phyloP scores from a whole-genome alignment of 2,329 filamentous ascomycete genomes.

The Penicillium rolfsii region DNA sequence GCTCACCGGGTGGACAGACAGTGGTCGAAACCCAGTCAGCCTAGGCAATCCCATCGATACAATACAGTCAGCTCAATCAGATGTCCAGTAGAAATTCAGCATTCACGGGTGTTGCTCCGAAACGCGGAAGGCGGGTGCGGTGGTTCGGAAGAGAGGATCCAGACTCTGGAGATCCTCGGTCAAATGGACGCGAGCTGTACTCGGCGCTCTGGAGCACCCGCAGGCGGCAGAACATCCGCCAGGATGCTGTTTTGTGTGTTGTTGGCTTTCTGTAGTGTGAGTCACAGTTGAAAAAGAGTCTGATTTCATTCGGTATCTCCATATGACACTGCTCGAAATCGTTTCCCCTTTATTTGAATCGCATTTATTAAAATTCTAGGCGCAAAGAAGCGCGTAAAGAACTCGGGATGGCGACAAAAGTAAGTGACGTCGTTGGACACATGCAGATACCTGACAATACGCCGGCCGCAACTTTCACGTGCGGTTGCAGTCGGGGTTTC shows the following conservation, averaged over 20 bases:
- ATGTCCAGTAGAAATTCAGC: slow-evolving; percentile 11
- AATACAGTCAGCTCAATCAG: slow-evolving; percentile 13
- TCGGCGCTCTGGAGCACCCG: slow-evolving; percentile 14
- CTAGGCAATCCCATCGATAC: slow-evolving; percentile 26
- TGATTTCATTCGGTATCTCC: slow-evolving; percentile 19
- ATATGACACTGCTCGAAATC: neutral
- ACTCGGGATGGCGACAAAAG: slow-evolving; percentile 10
- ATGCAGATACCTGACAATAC: slow-evolving; percentile 27
- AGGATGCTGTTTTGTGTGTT: neutral
- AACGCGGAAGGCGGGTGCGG: slow-evolving; percentile 32
- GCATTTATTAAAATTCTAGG: neutral
- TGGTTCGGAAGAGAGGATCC: slow-evolving; percentile 45
- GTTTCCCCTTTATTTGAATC: neutral
- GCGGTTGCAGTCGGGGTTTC: slow-evolving; percentile 14
- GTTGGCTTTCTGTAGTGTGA: neutral
- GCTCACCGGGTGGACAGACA: slow-evolving; percentile 40
- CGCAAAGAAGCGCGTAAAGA: slow-evolving; percentile 5
- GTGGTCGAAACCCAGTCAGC: slow-evolving; percentile 22
- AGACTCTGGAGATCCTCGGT: slow-evolving; percentile 43
- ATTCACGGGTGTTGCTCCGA: slow-evolving; percentile 37
- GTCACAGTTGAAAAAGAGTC: neutral
- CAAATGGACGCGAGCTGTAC: slow-evolving; percentile 35
- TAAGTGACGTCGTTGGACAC: slow-evolving; percentile 29
- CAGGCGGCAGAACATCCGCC: neutral
- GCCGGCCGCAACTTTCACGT: slow-evolving; percentile 26